A percentile compares a stretch with the other conserved stretches of the same genome.
Evolutionary conservation across 2,329 filamentous ascomycete genomes (phyloP).

Genomic region (Scytalidium lignicola): DNA sequence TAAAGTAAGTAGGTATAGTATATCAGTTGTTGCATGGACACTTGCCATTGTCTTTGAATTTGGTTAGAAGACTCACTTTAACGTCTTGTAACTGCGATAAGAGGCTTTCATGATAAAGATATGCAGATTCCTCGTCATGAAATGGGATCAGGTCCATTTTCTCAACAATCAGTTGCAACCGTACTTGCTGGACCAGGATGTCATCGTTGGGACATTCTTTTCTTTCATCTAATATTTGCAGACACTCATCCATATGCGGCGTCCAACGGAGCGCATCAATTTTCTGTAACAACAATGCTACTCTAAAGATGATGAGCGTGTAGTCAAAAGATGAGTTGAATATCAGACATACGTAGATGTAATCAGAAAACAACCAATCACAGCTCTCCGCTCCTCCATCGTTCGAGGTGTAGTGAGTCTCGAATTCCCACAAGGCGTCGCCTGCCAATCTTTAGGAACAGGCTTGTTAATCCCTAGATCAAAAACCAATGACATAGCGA

Average conservation of each 20-base stretch:
- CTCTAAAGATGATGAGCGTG: conserved; percentile 23
- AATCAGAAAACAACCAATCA: conserved; percentile 42
- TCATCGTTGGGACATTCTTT: conserved; percentile 45
- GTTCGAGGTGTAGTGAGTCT: conserved; percentile 27
- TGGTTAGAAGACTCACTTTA: background rate
- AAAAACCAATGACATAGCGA: conserved; percentile 10
- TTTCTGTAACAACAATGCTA: conserved; percentile 37
- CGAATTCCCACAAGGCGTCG: conserved; percentile 2
- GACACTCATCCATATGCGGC: conserved; percentile 51
- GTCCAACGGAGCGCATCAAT: conserved; percentile 53
- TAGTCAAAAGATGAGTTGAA: conserved; percentile 2
- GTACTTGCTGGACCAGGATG: conserved; percentile 38
- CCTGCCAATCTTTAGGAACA: conserved; percentile 12
- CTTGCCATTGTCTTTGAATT: background rate
- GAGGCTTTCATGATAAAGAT: background rate
- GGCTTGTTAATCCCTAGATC: conserved; percentile 13
- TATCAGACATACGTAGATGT: conserved; percentile 30
- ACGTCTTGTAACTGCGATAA: background rate
- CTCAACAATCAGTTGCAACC: conserved; percentile 24
- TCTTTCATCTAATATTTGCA: conserved; percentile 39
- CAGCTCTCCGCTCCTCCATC: conserved; percentile 44
- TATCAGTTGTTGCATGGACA: background rate
- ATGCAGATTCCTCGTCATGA: background rate
- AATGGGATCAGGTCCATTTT: conserved; percentile 3
- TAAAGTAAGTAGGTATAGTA: conserved; percentile 5